Evolutionary conservation across 805 yeast genomes (phyloP).

Genomic region (Danielia oregonensis): DNA sequence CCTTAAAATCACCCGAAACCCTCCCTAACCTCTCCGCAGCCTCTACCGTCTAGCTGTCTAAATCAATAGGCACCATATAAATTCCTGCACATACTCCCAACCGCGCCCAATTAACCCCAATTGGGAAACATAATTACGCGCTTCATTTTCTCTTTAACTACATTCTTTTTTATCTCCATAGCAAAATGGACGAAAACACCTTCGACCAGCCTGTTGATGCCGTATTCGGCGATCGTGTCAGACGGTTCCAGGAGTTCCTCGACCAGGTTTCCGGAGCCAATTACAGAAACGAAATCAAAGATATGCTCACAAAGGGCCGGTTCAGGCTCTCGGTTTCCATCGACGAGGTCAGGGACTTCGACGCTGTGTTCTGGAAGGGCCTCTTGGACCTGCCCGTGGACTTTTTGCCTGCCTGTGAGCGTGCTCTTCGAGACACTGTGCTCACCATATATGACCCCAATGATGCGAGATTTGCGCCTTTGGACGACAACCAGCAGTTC

Average conservation of each 20-base stretch:
- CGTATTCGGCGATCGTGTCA: constrained; percentile 74
- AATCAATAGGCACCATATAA: not conserved
- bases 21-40: too few species aligned
- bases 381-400: constrained; percentile 75
- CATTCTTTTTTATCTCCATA: too few species aligned
- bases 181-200: constrained; percentile 21
- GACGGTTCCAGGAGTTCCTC: constrained; percentile 84
- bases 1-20: too few species aligned
- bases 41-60: too few species aligned
- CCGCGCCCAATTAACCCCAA: constrained; percentile 1
- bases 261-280: constrained; percentile 51
- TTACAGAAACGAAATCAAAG: constrained; percentile 66
- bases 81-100: not conserved
- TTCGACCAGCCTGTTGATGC: constrained; percentile 39
- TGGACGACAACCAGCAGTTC: constrained; percentile 60
- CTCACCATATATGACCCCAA: constrained; percentile 65
- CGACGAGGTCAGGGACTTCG: constrained; percentile 86
- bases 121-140: constrained; percentile 19
- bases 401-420: constrained; percentile 82
- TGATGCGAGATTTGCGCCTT: constrained; percentile 47
- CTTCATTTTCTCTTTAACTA: constrained; percentile 4
- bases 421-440: constrained; percentile 79
- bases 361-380: constrained; percentile 73
- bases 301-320: constrained; percentile 65
- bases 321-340: constrained; percentile 70